These are phyloP conservation scores for Cryphonectria carpinicola DNA, from an alignment of 2,329 filamentous ascomycete species.

Conservation along the genomic window DNA sequence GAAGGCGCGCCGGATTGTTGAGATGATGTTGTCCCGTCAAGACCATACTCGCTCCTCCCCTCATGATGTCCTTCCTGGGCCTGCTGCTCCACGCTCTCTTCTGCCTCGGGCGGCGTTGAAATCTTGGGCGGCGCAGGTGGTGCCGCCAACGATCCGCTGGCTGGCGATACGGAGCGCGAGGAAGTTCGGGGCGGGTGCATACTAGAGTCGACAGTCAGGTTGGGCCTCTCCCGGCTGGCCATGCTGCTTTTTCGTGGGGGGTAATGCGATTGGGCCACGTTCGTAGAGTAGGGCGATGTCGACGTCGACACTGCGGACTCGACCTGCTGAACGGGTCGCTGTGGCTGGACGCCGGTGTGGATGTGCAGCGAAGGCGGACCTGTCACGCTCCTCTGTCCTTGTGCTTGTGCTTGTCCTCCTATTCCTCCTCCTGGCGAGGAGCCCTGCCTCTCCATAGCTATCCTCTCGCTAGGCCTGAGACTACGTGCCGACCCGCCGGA, in stretches of 20 bases:
- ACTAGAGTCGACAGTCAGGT: slow-evolving; percentile 28
- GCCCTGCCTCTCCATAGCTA: slow-evolving; percentile 27
- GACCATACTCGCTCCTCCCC: slow-evolving; percentile 61
- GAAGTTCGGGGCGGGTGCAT: slow-evolving; percentile 30
- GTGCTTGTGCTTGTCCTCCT: neutral
- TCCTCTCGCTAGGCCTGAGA: slow-evolving; percentile 28
- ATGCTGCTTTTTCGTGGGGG: slow-evolving; percentile 67
- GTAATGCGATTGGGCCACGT: slow-evolving; percentile 45
- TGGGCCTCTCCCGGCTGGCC: slow-evolving; percentile 47
- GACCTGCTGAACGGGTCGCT: slow-evolving; percentile 13
- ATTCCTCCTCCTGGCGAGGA: neutral
- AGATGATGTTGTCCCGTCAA: slow-evolving; percentile 46
- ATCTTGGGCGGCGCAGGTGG: slow-evolving; percentile 58
- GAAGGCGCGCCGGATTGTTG: slow-evolving; percentile 29
- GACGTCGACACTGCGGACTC: slow-evolving; percentile 15
- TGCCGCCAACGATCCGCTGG: slow-evolving; percentile 32
- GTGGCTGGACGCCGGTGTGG: slow-evolving; percentile 29
- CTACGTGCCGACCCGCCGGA: slow-evolving; percentile 23
- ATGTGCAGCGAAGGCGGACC: slow-evolving; percentile 32
- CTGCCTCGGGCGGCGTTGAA: slow-evolving; percentile 76
- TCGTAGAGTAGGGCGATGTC: slow-evolving; percentile 22
- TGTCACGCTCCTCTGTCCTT: slow-evolving; percentile 30
- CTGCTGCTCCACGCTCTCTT: slow-evolving; percentile 64
- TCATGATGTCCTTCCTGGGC: slow-evolving; percentile 61
- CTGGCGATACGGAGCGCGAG: slow-evolving; percentile 46